Evolutionary conservation across 768 basidiomycete species (phyloP).

Genomic region (Pleurotus tuoliensis): DNA sequence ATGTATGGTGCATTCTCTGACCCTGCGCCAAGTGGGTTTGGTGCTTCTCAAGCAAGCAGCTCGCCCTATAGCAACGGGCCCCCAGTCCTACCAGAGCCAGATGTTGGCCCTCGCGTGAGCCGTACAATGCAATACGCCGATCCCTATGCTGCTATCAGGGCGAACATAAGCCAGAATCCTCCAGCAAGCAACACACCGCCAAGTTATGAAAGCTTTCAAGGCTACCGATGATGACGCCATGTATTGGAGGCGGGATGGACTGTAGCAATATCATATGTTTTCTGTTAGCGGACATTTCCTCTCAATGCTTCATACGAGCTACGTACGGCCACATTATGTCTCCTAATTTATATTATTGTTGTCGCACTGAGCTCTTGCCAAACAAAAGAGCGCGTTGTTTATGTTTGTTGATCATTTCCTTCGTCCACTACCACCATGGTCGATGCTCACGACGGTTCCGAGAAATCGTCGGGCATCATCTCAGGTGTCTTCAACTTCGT

Average conservation of each 20-base stretch:
- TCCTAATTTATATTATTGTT: neutral
- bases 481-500: conserved; percentile 68
- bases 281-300: neutral
- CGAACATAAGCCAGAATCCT: conserved; percentile 38
- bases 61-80: conserved; percentile 23
- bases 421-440: neutral
- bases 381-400: conserved; percentile 7
- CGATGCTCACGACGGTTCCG: conserved; percentile 2
- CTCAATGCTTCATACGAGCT: neutral
- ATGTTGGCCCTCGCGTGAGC: conserved; percentile 59
- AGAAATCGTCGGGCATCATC: conserved; percentile 38
- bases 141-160: conserved; percentile 80
- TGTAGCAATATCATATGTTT: conserved; percentile 5
- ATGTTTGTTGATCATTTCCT: neutral
- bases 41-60: conserved; percentile 25
- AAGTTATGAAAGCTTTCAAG: conserved; percentile 51
- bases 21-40: conserved; percentile 76
- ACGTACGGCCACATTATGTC: neutral
- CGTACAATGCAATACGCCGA: conserved; percentile 94
- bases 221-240: conserved; percentile 37
- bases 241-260: conserved; percentile 9
- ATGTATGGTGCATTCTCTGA: conserved; percentile 90
- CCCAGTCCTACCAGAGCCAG: conserved; percentile 36
- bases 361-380: neutral
- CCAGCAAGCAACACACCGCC: conserved; percentile 29